Evolutionary conservation across 2,329 filamentous ascomycete species (phyloP).

Genomic region (Trichoderma pleuroti): DNA sequence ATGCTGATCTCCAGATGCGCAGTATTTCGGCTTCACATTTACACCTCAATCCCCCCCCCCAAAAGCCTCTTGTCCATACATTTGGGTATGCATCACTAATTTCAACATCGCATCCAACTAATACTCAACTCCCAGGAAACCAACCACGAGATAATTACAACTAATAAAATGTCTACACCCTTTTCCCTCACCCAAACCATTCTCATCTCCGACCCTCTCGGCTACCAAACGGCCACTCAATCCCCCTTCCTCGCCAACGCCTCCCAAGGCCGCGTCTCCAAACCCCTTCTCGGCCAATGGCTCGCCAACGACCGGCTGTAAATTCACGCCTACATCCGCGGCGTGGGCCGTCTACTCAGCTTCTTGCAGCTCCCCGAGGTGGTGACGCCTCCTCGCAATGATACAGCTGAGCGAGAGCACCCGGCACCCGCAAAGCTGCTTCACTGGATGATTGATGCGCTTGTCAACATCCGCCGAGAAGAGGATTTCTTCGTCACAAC

Average conservation of each 20-base stretch:
- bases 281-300: slow-evolving; percentile 58
- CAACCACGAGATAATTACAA: not conserved
- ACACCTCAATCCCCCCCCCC: not conserved
- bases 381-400: not conserved
- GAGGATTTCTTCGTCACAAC: slow-evolving; percentile 65
- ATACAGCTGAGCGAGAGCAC: slow-evolving; percentile 13
- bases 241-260: slow-evolving; percentile 64
- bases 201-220: slow-evolving; percentile 43
- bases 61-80: not conserved
- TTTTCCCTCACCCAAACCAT: slow-evolving; percentile 56
- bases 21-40: not conserved
- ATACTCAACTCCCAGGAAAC: not conserved
- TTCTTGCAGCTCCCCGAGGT: slow-evolving; percentile 54
- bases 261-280: slow-evolving; percentile 58
- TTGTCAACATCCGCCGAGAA: slow-evolving; percentile 65
- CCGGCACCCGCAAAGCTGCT: slow-evolving; percentile 54
- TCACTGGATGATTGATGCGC: slow-evolving; percentile 59
- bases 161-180: not conserved
- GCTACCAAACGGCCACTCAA: slow-evolving; percentile 57
- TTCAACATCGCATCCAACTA: not conserved
- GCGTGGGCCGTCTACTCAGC: slow-evolving; percentile 61
- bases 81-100: too few relatives aligned
- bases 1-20: not conserved
- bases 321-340: slow-evolving; percentile 65
- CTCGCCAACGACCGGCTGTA: slow-evolving; percentile 70